These are phyloP conservation scores for Debaryomyces sp. DNA, from an alignment of 1,139 yeast species.

Conservation along the genomic window DNA sequence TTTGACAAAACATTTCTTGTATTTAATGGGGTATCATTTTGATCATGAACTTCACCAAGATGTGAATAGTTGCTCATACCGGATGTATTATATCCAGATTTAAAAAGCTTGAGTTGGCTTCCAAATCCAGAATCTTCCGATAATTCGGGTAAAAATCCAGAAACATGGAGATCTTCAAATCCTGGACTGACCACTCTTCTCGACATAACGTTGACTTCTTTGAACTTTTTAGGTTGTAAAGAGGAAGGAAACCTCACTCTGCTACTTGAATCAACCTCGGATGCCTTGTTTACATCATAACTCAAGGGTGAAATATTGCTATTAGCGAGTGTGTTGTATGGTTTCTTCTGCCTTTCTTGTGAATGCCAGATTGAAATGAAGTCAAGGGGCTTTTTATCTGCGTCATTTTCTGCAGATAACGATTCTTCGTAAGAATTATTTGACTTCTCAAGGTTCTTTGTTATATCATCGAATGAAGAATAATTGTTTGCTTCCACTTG, in stretches of 20 bases:
- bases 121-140: slow-evolving; percentile 53
- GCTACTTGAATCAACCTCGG: slow-evolving; percentile 8
- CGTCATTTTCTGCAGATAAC: slow-evolving; percentile 47
- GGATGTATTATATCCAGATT: slow-evolving; percentile 20
- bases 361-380: slow-evolving; percentile 50
- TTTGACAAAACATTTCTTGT: slow-evolving; percentile 31
- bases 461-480: slow-evolving; percentile 43
- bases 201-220: slow-evolving; percentile 48
- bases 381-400: slow-evolving; percentile 29
- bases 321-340: slow-evolving; percentile 14
- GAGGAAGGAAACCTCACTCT: slow-evolving; percentile 26
- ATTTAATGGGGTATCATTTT: slow-evolving; percentile 31
- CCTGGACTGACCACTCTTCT: slow-evolving; percentile 45
- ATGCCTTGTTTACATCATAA: slow-evolving; percentile 2
- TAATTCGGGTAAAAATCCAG: slow-evolving; percentile 48
- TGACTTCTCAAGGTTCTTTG: slow-evolving; percentile 25
- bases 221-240: slow-evolving; percentile 36
- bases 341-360: slow-evolving; percentile 30
- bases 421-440: slow-evolving; percentile 41
- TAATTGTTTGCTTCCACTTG: slow-evolving; percentile 34
- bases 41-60: slow-evolving; percentile 20
- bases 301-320: slow-evolving; percentile 12
- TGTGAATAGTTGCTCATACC: slow-evolving; percentile 21
- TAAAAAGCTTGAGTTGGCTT: slow-evolving; percentile 35
- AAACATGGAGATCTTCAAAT: slow-evolving; percentile 39